Conservation (phyloP, 805 yeast genomes). For the Priceomyces medius region DNA sequence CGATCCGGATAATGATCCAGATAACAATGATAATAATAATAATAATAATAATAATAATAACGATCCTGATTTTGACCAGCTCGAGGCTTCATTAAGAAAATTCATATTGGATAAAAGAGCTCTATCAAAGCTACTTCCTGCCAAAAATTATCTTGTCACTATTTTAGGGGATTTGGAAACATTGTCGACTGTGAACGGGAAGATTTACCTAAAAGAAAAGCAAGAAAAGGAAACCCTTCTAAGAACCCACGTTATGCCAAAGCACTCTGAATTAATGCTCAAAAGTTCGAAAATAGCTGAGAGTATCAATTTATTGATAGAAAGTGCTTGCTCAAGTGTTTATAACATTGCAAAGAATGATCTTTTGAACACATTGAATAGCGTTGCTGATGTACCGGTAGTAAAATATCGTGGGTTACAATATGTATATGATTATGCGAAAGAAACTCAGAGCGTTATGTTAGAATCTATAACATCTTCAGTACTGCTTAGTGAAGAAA, state of each 20-base stretch:
- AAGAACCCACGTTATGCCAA: constrained; percentile 55
- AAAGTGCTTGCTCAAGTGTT: constrained; percentile 52
- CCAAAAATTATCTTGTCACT: constrained; percentile 79
- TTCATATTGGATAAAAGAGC: constrained; percentile 89
- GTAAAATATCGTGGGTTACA: constrained; percentile 62
- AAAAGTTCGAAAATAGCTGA: constrained; percentile 58
- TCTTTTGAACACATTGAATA: constrained; percentile 51
- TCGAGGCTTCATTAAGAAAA: constrained; percentile 81
- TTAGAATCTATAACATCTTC: constrained; percentile 62
- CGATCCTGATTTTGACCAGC: constrained; percentile 71
- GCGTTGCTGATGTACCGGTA: constrained; percentile 51
- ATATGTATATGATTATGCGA: constrained; percentile 68
- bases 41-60: constrained; percentile 29
- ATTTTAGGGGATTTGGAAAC: constrained; percentile 61
- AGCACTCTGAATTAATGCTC: constrained; percentile 52
- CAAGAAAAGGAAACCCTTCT: constrained; percentile 49
- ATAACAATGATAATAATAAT: constrained; percentile 28
- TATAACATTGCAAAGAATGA: constrained; percentile 60
- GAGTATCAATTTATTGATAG: constrained; percentile 61
- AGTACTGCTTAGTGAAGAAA: constrained; percentile 63
- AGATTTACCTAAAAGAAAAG: constrained; percentile 51
- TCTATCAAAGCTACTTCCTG: constrained; percentile 85
- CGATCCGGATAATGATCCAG: constrained; percentile 29
- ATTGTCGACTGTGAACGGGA: constrained; percentile 62
- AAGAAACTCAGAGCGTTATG: constrained; percentile 64